These are phyloP conservation scores for Tritrichomonas foetus DNA, from an alignment of 208 protist species.

Conservation along the genomic window DNA sequence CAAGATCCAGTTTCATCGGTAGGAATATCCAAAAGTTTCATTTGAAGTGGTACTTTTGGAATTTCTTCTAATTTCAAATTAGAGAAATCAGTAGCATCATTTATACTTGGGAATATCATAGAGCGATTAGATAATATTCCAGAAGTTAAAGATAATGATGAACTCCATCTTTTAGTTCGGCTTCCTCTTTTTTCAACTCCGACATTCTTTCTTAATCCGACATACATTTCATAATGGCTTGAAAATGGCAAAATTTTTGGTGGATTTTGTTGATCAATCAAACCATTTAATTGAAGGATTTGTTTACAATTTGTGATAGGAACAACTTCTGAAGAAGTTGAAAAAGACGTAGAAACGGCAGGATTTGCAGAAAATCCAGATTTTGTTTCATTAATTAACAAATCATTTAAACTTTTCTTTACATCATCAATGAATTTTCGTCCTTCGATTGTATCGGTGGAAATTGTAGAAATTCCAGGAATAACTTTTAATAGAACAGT, in stretches of 20 bases:
- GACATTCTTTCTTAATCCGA: not conserved
- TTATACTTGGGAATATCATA: not conserved
- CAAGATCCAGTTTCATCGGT: not conserved
- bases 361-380: too few relatives aligned
- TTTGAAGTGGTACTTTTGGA: not conserved
- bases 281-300: not conserved
- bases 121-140: not conserved
- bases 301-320: conserved; percentile 28
- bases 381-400: not conserved
- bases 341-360: too few relatives aligned
- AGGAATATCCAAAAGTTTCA: not conserved
- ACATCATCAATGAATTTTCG: not conserved
- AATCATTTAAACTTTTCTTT: not conserved
- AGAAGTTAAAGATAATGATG: not conserved
- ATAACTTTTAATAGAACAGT: not conserved
- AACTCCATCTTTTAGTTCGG: not conserved
- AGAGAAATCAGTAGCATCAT: not conserved
- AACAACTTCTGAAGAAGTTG: not conserved
- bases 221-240: not conserved
- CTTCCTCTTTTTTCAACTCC: not conserved
- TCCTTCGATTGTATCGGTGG: not conserved
- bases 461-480: not conserved
- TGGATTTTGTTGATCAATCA: not conserved
- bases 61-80: not conserved
- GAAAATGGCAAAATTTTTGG: conserved; percentile 27